A percentile compares a stretch with the other conserved stretches of the same genome.
Evolutionary conservation across 192 early-diverging fungal species (phyloP).

Genomic region (Coemansia sp.): DNA sequence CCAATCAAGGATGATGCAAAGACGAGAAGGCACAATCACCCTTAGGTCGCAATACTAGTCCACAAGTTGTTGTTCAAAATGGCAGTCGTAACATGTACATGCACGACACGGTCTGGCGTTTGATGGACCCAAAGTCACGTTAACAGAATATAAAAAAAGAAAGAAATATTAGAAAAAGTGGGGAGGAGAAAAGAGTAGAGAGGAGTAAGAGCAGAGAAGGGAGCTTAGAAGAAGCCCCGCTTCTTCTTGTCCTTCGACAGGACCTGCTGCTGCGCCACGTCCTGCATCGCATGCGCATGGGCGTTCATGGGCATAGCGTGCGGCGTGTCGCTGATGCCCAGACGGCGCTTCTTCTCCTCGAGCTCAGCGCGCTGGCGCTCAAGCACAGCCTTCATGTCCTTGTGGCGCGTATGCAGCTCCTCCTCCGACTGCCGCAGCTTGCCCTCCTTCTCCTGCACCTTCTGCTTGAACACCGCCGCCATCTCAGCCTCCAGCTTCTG

Average conservation of each 20-base stretch:
- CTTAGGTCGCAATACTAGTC: no score
- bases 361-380: slow-evolving; percentile 92
- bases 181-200: not conserved
- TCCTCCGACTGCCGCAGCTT: slow-evolving; percentile 96
- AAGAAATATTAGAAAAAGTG: slow-evolving; percentile 1
- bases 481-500: slow-evolving; percentile 97
- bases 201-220: not conserved
- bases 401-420: slow-evolving; percentile 90
- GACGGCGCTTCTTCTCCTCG: slow-evolving; percentile 84
- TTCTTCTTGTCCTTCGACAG: slow-evolving; percentile 47
- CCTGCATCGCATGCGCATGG: slow-evolving; percentile 1
- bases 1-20: no score
- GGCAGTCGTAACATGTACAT: no score
- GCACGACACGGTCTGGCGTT: no score
- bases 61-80: no score
- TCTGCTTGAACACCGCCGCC: slow-evolving; percentile 95
- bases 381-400: slow-evolving; percentile 94
- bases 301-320: not conserved
- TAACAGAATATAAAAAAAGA: not conserved
- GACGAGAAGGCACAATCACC: no score
- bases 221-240: slow-evolving; percentile 36
- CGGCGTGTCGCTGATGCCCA: slow-evolving; percentile 46
- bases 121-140: not conserved
- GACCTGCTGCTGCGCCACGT: slow-evolving; percentile 13
- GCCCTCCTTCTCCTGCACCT: slow-evolving; percentile 97